phyloP scores from a whole-genome alignment of 2,329 filamentous ascomycete genomes.

The Didymella arachidicola region DNA sequence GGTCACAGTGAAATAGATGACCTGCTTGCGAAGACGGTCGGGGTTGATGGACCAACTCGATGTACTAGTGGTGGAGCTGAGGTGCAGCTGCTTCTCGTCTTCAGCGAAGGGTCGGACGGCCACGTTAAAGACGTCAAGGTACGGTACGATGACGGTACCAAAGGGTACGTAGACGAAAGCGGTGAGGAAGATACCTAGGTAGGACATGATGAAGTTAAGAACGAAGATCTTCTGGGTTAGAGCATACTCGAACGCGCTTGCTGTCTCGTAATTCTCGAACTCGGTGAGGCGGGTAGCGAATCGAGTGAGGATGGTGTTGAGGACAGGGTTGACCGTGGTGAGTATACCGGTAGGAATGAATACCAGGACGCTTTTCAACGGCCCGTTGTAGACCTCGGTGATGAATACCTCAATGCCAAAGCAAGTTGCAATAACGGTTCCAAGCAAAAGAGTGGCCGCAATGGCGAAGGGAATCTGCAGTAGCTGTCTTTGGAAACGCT shows the following conservation, averaged over 20 bases:
- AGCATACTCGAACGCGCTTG: constrained; percentile 81
- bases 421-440: constrained; percentile 81
- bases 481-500: constrained; percentile 78
- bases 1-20: constrained; percentile 95
- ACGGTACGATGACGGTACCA: constrained; percentile 80
- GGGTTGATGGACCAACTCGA: constrained; percentile 79
- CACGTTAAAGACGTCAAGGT: constrained; percentile 81
- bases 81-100: constrained; percentile 72
- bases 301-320: constrained; percentile 76
- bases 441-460: constrained; percentile 74
- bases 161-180: constrained; percentile 96
- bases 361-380: constrained; percentile 81
- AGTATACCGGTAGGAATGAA: constrained; percentile 90
- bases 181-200: constrained; percentile 83
- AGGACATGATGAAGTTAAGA: constrained; percentile 95
- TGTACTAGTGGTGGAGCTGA: constrained; percentile 57
- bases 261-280: constrained; percentile 91
- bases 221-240: constrained; percentile 94
- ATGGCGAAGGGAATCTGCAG: constrained; percentile 86
- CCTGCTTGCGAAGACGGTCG: constrained; percentile 82
- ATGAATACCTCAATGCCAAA: constrained; percentile 97
- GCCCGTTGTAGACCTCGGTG: constrained; percentile 89
- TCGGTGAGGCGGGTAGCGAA: constrained; percentile 80
- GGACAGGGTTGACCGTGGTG: constrained; percentile 79
- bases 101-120: constrained; percentile 78